Evolutionary conservation across 169 alveolate genomes (phyloP), one percentile per base, ranked within the genome.

Genomic region (Ophryocystis elektroscirrha): DNA sequence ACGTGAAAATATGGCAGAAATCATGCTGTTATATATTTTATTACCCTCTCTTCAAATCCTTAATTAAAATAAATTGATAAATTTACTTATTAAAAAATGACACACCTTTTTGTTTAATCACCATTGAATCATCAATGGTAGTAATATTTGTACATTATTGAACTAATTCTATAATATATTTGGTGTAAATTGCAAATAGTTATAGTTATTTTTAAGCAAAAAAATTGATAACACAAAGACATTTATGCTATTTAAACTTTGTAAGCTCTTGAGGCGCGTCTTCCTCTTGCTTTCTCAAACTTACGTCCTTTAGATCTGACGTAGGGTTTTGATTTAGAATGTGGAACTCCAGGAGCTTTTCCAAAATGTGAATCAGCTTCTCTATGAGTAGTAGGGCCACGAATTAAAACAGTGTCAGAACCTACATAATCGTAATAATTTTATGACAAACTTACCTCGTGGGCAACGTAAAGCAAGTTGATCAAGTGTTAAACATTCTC

Each of bases 401-500:
- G 84, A 45, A 92, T 9, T 52, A 2, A 16, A 45, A 4, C 29
- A 2, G 1, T 2, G 4, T 5, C 23, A 45, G 1, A 3, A 2
- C 26, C 1, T 2, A 20, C 26, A 5, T 2, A 2, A 32, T 32
- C 39, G 12, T n/a, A 12, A 32, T n/a, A 32, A n/a, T 5, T 5
- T 19, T 2, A 22, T 25, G 18, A 25, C 3, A 22, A 16, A 20
- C 1, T 2, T 30, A 30, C 71, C 71, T 23, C 49, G 32, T 19
- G 96, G 95, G 50, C 73, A 51, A 41, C 79, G 70, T 51, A 82
- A 56, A 15, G 91, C 96, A 63, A 92, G 74, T 61, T 87, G 87
- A 61, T 92, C 98, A 61, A 92, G 87, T 47, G 97, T 89, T 48
- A 89, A 56, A 74, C 95, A 82, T 67, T 87, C 85, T 42, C 98